A percentile compares a stretch with the other conserved stretches of the same genome.
These are phyloP conservation scores for Allium cepa DNA, from an alignment of 106 monocot species.

Conservation along the genomic window DNA sequence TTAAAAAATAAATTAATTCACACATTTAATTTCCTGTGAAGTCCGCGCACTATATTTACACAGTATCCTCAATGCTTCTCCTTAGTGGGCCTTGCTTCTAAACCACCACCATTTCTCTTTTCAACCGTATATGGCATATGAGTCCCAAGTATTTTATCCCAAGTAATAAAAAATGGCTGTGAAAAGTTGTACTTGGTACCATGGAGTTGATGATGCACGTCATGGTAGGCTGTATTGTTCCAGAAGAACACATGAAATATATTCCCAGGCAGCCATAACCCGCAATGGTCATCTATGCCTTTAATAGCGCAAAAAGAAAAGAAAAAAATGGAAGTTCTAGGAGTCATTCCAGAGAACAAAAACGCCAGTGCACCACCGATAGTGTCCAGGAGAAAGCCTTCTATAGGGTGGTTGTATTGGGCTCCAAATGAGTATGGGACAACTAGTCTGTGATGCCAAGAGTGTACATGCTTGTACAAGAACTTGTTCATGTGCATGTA, in stretches of 20 bases:
- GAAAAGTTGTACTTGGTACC: slow-evolving; percentile 31
- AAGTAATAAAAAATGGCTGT: slow-evolving; percentile 28
- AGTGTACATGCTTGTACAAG: slow-evolving; percentile 64
- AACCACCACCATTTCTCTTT: slow-evolving; percentile 26
- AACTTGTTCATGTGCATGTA: slow-evolving; percentile 93
- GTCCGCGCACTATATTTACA: no score
- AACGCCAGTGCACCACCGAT: slow-evolving; percentile 9
- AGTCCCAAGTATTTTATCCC: slow-evolving; percentile 38
- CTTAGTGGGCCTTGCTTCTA: slow-evolving; percentile 10
- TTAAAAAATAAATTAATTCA: no score
- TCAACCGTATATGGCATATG: slow-evolving; percentile 23
- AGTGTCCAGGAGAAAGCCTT: slow-evolving; percentile 12
- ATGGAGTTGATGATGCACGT: slow-evolving; percentile 24
- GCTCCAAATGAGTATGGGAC: slow-evolving; percentile 18
- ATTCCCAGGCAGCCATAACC: slow-evolving; percentile 17
- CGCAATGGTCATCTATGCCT: slow-evolving; percentile 16
- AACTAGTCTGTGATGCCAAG: slow-evolving; percentile 12
- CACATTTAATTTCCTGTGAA: no score
- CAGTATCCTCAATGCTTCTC: no score
- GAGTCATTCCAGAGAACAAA: slow-evolving; percentile 11
- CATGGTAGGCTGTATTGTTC: slow-evolving; percentile 28
- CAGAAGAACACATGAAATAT: slow-evolving; percentile 12
- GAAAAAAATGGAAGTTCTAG: slow-evolving; percentile 15
- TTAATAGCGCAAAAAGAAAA: slow-evolving; percentile 19
- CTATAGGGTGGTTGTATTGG: slow-evolving; percentile 13